Percentiles rank a stretch among this genome's conserved stretches.
Evolutionary conservation across 2,329 filamentous ascomycete species (phyloP).

Genomic region (Hypoxylon sp.): DNA sequence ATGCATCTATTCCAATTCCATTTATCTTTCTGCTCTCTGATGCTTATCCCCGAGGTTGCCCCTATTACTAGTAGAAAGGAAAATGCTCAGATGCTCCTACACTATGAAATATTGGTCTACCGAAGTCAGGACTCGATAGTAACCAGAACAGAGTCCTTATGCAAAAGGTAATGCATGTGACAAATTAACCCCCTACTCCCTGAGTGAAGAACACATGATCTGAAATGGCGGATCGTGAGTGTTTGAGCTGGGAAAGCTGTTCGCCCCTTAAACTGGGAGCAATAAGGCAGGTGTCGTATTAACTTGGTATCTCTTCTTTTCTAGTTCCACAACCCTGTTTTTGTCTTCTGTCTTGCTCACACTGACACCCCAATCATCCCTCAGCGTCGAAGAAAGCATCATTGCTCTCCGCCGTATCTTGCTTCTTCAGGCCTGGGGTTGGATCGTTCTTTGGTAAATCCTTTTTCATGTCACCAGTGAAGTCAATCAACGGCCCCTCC

Average conservation of each 20-base stretch:
- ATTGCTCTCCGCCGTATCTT: conserved; percentile 55
- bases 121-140: conserved; percentile 1
- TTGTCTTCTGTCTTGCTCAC: neutral
- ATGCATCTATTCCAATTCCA: conserved; percentile 22
- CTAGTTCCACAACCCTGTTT: neutral
- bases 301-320: neutral
- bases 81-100: conserved; percentile 4
- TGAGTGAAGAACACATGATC: conserved; percentile 1
- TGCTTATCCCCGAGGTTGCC: neutral
- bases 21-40: conserved; percentile 10
- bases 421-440: conserved; percentile 49
- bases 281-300: neutral
- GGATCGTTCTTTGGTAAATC: conserved; percentile 57
- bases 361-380: conserved; percentile 40
- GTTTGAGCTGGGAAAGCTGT: neutral
- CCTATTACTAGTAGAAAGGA: conserved; percentile 10
- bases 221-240: neutral
- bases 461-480: conserved; percentile 67
- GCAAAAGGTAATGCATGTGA: neutral
- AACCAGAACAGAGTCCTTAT: conserved; percentile 13
- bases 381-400: conserved; percentile 59
- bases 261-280: neutral
- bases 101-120: conserved; percentile 7
- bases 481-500: conserved; percentile 68
- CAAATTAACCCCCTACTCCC: neutral